phyloP scores from a whole-genome alignment of 768 basidiomycete genomes.

The Tephrocybe sp. region DNA sequence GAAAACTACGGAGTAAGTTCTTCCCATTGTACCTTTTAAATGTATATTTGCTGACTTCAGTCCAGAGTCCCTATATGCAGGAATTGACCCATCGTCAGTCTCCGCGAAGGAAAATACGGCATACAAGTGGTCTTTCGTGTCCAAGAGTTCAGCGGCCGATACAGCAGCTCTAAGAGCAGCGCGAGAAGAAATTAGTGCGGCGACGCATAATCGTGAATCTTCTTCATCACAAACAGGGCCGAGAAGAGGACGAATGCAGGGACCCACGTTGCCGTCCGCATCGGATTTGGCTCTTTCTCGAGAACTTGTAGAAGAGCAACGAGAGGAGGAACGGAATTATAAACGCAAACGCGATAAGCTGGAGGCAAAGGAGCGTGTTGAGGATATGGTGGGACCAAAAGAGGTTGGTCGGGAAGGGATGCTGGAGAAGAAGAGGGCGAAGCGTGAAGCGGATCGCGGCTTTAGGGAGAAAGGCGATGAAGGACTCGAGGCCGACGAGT shows the following conservation, averaged over 20 bases:
- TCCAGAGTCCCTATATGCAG: conserved; percentile 56
- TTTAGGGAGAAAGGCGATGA: conserved; percentile 79
- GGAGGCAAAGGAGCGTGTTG: conserved; percentile 65
- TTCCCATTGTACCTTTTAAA: neutral
- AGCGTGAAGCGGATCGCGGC: conserved; percentile 64
- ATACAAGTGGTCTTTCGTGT: conserved; percentile 87
- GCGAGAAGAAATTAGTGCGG: conserved; percentile 55
- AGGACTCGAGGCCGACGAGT: conserved; percentile 75
- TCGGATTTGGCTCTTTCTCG: conserved; percentile 69
- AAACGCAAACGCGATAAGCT: conserved; percentile 67
- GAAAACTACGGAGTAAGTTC: conserved; percentile 60
- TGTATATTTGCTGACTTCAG: neutral
- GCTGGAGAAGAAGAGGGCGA: conserved; percentile 81
- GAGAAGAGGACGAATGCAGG: conserved; percentile 45
- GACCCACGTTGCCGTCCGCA: conserved; percentile 67
- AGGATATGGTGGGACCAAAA: conserved; percentile 80
- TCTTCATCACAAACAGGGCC: conserved; percentile 21
- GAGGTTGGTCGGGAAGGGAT: conserved; percentile 79
- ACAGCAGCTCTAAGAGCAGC: conserved; percentile 53
- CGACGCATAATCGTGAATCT: conserved; percentile 35
- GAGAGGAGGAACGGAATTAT: conserved; percentile 47
- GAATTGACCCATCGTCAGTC: conserved; percentile 52
- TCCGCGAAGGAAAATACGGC: conserved; percentile 69
- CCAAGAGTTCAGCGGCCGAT: conserved; percentile 60
- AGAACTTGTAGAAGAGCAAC: conserved; percentile 55